Conservation (phyloP, 306 rosid genomes). For the Canavalia gladiata region DNA sequence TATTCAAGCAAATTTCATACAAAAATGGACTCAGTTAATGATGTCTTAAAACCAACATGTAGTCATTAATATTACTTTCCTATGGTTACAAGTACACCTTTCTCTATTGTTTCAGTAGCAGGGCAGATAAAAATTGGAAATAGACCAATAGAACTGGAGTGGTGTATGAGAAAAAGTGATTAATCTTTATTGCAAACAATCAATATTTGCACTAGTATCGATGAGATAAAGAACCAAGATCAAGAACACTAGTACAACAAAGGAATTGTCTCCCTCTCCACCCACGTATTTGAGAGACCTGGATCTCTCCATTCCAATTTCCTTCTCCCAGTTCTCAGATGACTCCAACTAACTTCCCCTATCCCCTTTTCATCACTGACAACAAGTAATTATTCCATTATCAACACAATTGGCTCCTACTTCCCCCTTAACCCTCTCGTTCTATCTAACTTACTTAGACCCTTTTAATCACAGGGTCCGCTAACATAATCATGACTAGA, state of each 20-base stretch:
- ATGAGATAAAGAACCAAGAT: background rate
- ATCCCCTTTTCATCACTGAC: background rate
- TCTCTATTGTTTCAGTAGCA: background rate
- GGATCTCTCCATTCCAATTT: background rate
- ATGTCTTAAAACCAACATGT: slow-evolving; percentile 23
- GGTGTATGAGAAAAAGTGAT: background rate
- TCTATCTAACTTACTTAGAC: background rate
- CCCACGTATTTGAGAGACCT: background rate
- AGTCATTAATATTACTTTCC: background rate
- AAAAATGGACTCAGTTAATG: slow-evolving; percentile 32
- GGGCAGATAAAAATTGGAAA: background rate
- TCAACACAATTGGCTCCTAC: background rate
- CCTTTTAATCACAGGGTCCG: background rate
- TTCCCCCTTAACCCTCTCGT: background rate
- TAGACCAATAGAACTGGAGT: background rate
- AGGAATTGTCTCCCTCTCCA: background rate
- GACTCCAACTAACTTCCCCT: background rate
- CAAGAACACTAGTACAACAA: background rate
- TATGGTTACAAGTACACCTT: background rate
- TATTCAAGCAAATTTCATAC: slow-evolving; percentile 22
- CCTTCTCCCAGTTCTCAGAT: background rate
- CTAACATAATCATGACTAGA: background rate
- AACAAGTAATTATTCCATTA: background rate
- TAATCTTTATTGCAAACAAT: background rate
- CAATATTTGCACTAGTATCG: background rate